Evolutionary conservation across 352 stramenopile genomes (phyloP).

Genomic region (Stramenopiles sp.): DNA sequence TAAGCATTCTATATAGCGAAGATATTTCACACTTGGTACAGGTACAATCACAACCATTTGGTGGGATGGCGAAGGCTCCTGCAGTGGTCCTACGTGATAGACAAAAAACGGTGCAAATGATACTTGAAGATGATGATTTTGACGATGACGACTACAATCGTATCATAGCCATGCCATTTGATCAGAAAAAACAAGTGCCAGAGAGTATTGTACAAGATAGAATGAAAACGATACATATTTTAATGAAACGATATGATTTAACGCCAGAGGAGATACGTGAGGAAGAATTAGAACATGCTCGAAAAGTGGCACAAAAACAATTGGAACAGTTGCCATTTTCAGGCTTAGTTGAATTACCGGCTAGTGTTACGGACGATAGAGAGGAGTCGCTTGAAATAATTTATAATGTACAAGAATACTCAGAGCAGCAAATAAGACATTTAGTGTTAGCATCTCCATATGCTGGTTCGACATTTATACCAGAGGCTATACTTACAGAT

Average conservation of each 20-base stretch:
- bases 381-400: background rate
- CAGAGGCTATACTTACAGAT: background rate
- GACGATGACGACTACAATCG: background rate
- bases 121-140: background rate
- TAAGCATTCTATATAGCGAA: background rate
- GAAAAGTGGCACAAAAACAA: background rate
- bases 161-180: background rate
- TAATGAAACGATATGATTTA: background rate
- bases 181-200: background rate
- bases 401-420: background rate
- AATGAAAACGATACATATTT: background rate
- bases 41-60: background rate
- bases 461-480: background rate
- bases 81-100: background rate
- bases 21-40: background rate
- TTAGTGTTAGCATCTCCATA: background rate
- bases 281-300: background rate
- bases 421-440: background rate
- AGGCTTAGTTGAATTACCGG: background rate
- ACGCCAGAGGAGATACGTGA: background rate
- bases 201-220: background rate
- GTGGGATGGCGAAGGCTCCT: background rate
- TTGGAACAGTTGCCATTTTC: background rate
- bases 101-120: background rate
- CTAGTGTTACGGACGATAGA: background rate